A percentile compares a stretch with the other conserved stretches of the same genome.
Conservation (phyloP, 345 rosid genomes). For the Brassica rapa region DNA sequence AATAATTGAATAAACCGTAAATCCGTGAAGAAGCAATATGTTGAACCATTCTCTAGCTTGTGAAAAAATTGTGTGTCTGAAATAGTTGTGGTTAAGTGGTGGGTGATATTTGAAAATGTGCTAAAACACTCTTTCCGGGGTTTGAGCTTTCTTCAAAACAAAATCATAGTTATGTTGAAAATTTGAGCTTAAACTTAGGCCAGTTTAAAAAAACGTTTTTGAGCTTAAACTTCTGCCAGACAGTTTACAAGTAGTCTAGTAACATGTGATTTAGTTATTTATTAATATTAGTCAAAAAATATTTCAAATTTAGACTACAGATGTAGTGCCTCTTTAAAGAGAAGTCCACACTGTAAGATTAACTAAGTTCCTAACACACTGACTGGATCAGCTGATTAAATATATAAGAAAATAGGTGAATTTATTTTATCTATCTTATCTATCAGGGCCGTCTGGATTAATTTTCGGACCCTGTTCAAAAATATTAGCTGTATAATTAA, state of each 20-base stretch:
- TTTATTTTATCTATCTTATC: no score
- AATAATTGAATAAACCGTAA: background rate
- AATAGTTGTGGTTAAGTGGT: background rate
- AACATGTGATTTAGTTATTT: background rate
- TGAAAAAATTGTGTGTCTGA: background rate
- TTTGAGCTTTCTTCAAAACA: no score
- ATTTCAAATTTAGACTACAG: no score
- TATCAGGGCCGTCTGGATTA: no score
- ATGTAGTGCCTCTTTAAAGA: background rate
- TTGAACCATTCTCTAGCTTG: background rate
- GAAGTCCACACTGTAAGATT: no score
- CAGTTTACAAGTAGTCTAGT: background rate
- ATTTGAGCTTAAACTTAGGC: background rate
- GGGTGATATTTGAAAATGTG: background rate
- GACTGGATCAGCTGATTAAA: background rate
- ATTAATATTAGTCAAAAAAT: no score
- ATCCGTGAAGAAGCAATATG: background rate
- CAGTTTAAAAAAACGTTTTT: background rate
- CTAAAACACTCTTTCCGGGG: background rate
- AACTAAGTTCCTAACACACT: background rate
- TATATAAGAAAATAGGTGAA: no score
- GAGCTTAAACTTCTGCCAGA: background rate
- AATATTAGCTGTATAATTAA: no score
- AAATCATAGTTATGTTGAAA: no score
- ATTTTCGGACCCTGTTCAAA: no score